Evolutionary conservation across 129 eudicot genomes (phyloP), one percentile per base, ranked within the genome.

Genomic region (Lonicera japonica): DNA sequence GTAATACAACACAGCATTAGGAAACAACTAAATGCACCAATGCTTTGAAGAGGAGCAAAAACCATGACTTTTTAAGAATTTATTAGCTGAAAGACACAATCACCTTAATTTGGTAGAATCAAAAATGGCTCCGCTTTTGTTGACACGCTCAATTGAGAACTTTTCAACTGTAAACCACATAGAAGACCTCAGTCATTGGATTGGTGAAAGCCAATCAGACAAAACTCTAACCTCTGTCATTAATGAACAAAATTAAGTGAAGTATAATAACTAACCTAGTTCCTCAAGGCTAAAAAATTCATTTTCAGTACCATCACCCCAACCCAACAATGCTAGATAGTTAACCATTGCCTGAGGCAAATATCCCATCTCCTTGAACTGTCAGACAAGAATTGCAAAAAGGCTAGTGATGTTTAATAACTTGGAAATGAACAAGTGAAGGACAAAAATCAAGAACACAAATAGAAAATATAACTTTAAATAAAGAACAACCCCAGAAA

Each of bases 291-390:
- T 80, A 75, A 82, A 92, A 80, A 87, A 92, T 69, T 92, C 98
- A 70, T 69, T 85, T 39, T 82, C 88, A 73, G 96, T 92, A 70
- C 98, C 96, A 78, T 92, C 98, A 71, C 98, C 87, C 98, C 98
- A 92, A 48, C 98, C 98, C 77, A 92, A 72, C 65, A 92, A 75
- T 20, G 96, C 95, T 52, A 92, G 79, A 69, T 92, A 92, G 78
- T 92, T 92, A 60, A 92, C 95, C 77, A 92, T 71, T 22, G 95
- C 86, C 78, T 92, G 87, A 66, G 98, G 95, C 74, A 92, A 70
- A 80, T 70, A 85, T 52, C 96, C 97, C 91, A 86, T 83, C 63
- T 90, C 97, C 70, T 79, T 81, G 81, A 69, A 90, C 97, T 90
- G 88, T 70, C 60, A 64, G 17, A 56, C 69, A 61, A 61, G 7